Conservation (phyloP, 148 eudicot species). For the Chenopodium quinoa region DNA sequence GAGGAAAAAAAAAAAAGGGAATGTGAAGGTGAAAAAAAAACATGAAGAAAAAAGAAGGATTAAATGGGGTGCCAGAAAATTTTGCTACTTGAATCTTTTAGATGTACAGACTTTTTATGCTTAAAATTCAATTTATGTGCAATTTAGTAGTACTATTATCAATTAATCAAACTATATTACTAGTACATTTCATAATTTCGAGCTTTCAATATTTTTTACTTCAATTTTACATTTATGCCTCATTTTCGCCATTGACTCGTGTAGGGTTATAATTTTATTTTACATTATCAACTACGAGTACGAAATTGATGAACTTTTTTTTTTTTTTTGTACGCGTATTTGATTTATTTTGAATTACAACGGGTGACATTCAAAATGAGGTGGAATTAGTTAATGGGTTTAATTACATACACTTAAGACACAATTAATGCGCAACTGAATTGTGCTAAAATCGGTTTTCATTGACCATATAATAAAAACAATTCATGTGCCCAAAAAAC, state of each 20-base stretch:
- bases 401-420: no score
- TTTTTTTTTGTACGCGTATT: no score
- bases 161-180: constrained; percentile 12
- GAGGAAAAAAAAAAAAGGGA: not conserved
- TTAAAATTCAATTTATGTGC: constrained; percentile 1
- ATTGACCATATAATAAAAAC: not conserved
- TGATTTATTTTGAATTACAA: no score
- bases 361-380: no score
- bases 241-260: no score
- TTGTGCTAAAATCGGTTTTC: not conserved
- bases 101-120: constrained; percentile 30
- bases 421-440: no score
- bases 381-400: no score
- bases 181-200: not conserved
- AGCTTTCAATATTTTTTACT: not conserved
- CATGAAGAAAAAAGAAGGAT: not conserved
- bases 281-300: no score
- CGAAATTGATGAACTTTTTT: no score
- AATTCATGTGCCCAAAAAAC: not conserved
- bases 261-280: no score
- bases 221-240: not conserved
- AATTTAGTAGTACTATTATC: constrained; percentile 7
- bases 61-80: constrained; percentile 32
- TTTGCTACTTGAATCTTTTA: constrained; percentile 32
- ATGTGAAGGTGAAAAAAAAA: not conserved